These are phyloP conservation scores for Tricladium varicosporioides DNA, from an alignment of 2,329 filamentous ascomycete species.

Conservation along the genomic window DNA sequence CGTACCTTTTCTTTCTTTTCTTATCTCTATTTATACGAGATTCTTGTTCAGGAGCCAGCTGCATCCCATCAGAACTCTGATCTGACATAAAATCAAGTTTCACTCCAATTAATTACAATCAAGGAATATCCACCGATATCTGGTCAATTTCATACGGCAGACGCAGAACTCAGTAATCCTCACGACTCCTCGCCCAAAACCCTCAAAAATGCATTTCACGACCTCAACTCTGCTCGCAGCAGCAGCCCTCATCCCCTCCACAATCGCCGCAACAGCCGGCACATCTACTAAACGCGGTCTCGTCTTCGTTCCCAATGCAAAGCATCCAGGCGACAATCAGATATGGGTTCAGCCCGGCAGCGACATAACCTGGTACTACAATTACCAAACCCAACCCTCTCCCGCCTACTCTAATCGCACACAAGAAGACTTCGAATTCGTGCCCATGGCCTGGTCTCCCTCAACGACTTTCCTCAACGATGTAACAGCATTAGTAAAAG, in stretches of 20 bases:
- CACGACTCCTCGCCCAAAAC: not conserved
- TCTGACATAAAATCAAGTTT: not conserved
- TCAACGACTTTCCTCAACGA: constrained; percentile 56
- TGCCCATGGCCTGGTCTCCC: constrained; percentile 74
- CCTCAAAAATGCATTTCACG: constrained; percentile 14
- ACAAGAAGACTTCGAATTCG: constrained; percentile 64
- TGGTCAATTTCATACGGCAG: not conserved
- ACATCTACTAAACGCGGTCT: constrained; percentile 64
- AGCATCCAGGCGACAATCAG: constrained; percentile 58
- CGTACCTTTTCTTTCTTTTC: not conserved
- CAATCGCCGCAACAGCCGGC: constrained; percentile 10
- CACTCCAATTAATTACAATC: not conserved
- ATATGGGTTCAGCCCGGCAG: constrained; percentile 58
- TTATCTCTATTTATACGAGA: not conserved
- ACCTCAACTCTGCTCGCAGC: constrained; percentile 12
- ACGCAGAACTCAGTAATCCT: not conserved
- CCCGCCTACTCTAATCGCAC: constrained; percentile 45
- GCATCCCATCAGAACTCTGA: not conserved
- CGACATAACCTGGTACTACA: constrained; percentile 82
- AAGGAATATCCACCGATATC: not conserved
- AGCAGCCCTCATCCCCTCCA: constrained; percentile 7
- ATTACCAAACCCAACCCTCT: constrained; percentile 63
- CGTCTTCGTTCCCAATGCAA: constrained; percentile 58
- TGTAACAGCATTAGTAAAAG: constrained; percentile 54
- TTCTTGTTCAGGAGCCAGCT: not conserved